Base-by-base conservation (phyloP, 2,329 filamentous ascomycete species). In the Alternaria brassicae region DNA sequence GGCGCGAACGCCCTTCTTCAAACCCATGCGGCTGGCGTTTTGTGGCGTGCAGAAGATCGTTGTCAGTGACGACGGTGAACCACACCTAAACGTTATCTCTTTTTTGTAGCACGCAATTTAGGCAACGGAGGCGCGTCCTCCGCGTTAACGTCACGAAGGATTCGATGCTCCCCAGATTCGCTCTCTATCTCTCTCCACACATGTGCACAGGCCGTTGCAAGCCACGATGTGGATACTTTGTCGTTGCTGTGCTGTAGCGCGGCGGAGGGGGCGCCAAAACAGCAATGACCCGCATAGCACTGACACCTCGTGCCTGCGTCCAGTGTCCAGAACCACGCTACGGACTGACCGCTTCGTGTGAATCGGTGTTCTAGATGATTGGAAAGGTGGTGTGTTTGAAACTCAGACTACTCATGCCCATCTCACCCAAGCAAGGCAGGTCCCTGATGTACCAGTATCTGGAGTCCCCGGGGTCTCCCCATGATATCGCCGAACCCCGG, bases 401-500 rank as follows among this genome's bases (percentile, higher is more conserved):
- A 30, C 17, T 56, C 15, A 27, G 44, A 21, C 39, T 21, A 27
- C 36, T 44, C 42, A 50, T 45, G 47, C 8, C 12, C 39, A 56
- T 40, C 44, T 13, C 30, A 25, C 44, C 44, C 44, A 36, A 48
- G 48, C 37, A 36, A 45, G 39, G 37, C 34, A 36, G 30, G 47
- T 52, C 44, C 53, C 53, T 51, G 28, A 28, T 12, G 45, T 51
- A 48, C 44, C 28, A 15, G n/a, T 45, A 30, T 48, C 28, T 54
- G 41, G 56, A 48, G 36, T 25, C 17, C 6, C 53, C 32, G 47
- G 54, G 54, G 39, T 44, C 42, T 41, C 54, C 54, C 44, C 23
- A 44, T 45, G 48, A 45, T 23, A 41, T 39, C 47, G 19, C 39
- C 55, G 51, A 32, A 65, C 45, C 53, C 59, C 56, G 62, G 64